Percentiles rank a stretch among this genome's conserved stretches.
Evolutionary conservation across 495 filamentous ascomycete genomes (phyloP).

Genomic region (Aspergillus affinis): DNA sequence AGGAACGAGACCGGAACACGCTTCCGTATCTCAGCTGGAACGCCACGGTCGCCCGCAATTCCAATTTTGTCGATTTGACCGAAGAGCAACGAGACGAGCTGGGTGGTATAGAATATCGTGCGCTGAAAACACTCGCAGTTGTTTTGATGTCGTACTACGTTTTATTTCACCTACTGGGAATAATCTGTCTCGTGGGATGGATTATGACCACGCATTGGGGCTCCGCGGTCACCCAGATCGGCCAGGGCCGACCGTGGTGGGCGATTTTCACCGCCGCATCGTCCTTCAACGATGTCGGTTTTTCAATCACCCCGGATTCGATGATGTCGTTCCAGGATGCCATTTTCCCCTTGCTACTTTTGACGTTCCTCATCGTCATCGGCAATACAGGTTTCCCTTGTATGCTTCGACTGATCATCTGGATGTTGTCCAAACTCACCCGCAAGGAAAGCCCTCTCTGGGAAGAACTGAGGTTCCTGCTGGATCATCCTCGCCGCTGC

Average conservation of each 20-base stretch:
- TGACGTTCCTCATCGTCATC: constrained; percentile 81
- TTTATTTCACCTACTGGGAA: constrained; percentile 70
- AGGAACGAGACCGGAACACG: constrained; percentile 49
- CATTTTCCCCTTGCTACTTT: constrained; percentile 68
- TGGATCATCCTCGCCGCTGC: constrained; percentile 92
- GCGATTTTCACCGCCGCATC: constrained; percentile 82
- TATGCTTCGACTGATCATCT: constrained; percentile 88
- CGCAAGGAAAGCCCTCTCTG: constrained; percentile 65
- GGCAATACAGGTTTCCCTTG: constrained; percentile 95
- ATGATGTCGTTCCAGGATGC: constrained; percentile 84
- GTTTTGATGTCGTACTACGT: constrained; percentile 77
- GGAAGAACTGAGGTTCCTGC: constrained; percentile 85
- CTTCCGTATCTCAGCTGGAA: constrained; percentile 91
- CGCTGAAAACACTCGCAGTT: constrained; percentile 78
- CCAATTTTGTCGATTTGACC: constrained; percentile 81
- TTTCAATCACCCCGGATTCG: constrained; percentile 85
- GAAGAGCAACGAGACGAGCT: constrained; percentile 91
- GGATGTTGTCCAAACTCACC: constrained; percentile 61
- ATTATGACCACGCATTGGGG: constrained; percentile 63
- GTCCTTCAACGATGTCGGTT: constrained; percentile 86
- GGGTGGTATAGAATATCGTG: constrained; percentile 91
- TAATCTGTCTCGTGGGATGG: constrained; percentile 75
- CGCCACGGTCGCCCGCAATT: constrained; percentile 89
- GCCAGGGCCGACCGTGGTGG: constrained; percentile 79
- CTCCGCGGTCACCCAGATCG: constrained; percentile 56